Conservation (phyloP, 306 rosid genomes). For the Senna siamea region DNA sequence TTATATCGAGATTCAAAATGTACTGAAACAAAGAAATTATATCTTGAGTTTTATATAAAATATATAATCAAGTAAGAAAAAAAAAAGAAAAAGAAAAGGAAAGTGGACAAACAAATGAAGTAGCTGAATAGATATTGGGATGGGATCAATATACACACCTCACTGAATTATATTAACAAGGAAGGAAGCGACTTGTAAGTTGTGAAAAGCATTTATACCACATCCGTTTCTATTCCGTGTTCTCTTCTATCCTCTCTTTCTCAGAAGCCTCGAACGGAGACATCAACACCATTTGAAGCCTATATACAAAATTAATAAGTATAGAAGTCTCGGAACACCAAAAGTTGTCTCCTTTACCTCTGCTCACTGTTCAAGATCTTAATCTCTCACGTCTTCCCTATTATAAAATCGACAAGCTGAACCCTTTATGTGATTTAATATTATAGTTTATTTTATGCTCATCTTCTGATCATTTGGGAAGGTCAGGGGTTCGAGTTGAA, state of each 20-base stretch:
- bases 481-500: background rate
- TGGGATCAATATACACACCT: background rate
- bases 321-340: background rate
- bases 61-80: too few relatives aligned
- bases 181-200: constrained; percentile 18
- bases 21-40: too few relatives aligned
- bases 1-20: too few relatives aligned
- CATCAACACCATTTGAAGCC: background rate
- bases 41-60: too few relatives aligned
- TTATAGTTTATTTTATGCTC: background rate
- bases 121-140: background rate
- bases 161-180: constrained; percentile 38
- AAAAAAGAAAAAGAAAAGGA: background rate
- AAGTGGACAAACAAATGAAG: background rate
- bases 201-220: background rate
- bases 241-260: background rate
- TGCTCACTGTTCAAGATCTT: background rate
- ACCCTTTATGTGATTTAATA: background rate
- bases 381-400: background rate
- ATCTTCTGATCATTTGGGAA: constrained; percentile 7
- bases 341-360: background rate
- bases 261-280: constrained; percentile 2
- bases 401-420: background rate
- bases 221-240: background rate
- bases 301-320: background rate